Base-by-base conservation (phyloP, 2,329 filamentous ascomycete species). In the Cordyceps pruinosa region DNA sequence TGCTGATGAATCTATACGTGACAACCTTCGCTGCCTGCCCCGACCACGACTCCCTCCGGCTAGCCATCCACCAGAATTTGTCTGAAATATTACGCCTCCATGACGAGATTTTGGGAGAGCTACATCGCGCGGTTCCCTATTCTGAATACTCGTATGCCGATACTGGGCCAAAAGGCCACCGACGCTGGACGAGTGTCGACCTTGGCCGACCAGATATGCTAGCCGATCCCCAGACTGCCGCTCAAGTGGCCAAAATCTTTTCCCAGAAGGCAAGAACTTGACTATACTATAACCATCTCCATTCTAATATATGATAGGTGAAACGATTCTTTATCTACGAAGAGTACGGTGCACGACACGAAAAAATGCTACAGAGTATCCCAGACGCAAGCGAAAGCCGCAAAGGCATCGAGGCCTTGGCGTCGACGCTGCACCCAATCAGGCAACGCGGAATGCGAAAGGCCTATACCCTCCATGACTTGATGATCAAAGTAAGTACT, bases 331-430 rank as follows among this genome's bases (percentile, higher is more conserved):
- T 89, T 67, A 78, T 87, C 50, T 99, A 99, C 68, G 89, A 96
- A 72, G 89, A 96, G 64, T 99, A 96, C 69, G 89, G 89, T 35
- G 88, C 88, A 52, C 93, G 93, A 67, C 96, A 94, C 70, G 90
- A 95, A 63, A 79, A 90, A 62, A 88, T 97, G 77, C 84, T 88
- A 47, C 85, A 88, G 61, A 90, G 96, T 61, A 75, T 95, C 35
- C 83, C 85, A 34, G 79, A 85, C 26, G 79, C 87, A 17, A 84
- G 88, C 61, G 81, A 85, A 59, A 82, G 80, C 66, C 91, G 96
- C 66, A 87, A 84, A 66, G 94, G 93, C 0, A 82, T 97, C 2
- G 93, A 97, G 70, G 84, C 87, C 13, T 73, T 97, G 37, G 89
- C 89, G 7, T 86, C 86, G 53, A 87, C 89, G 1, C 72, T 96